Evolutionary conservation across 352 stramenopile genomes (phyloP).

Genomic region (Globisporangium takayamanum): DNA sequence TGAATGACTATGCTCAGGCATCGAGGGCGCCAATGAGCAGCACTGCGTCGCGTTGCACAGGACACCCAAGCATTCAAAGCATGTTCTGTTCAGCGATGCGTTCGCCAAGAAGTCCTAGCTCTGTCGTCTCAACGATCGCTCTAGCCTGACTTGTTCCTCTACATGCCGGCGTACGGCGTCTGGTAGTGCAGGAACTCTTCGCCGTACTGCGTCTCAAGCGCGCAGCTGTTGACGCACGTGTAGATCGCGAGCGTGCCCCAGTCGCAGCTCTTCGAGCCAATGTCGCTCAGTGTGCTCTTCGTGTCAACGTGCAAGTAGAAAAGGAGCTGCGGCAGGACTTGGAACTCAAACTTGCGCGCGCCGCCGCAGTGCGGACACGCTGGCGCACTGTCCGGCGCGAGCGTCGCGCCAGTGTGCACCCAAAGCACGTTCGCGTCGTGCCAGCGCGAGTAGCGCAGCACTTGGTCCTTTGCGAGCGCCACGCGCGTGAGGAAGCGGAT

Average conservation of each 20-base stretch:
- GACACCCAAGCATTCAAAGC: no score
- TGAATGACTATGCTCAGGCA: no score
- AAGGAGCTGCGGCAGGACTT: slow-evolving; percentile 93
- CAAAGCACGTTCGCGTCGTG: slow-evolving; percentile 79
- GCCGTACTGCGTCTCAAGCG: slow-evolving; percentile 33
- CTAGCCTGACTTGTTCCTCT: no score
- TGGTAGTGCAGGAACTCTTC: slow-evolving; percentile 82
- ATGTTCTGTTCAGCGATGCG: no score
- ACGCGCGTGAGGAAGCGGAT: slow-evolving; percentile 78
- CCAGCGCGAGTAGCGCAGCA: slow-evolving; percentile 90
- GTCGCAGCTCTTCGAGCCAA: slow-evolving; percentile 67
- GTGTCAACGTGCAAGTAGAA: slow-evolving; percentile 87
- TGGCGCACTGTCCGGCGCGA: slow-evolving; percentile 36
- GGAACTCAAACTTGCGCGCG: slow-evolving; percentile 90
- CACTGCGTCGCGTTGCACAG: no score
- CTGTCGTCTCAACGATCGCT: no score
- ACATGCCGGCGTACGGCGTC: slow-evolving; percentile 49
- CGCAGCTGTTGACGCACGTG: slow-evolving; percentile 89
- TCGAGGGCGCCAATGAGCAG: no score
- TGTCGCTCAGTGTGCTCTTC: slow-evolving; percentile 42
- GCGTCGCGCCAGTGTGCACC: slow-evolving; percentile 67
- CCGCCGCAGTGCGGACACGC: slow-evolving; percentile 77
- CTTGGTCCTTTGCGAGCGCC: slow-evolving; percentile 76
- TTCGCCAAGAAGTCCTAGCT: no score
- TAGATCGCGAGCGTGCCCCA: slow-evolving; percentile 92